Base-by-base conservation (phyloP, 2,329 filamentous ascomycete species). In the Fusarium anthophilum region DNA sequence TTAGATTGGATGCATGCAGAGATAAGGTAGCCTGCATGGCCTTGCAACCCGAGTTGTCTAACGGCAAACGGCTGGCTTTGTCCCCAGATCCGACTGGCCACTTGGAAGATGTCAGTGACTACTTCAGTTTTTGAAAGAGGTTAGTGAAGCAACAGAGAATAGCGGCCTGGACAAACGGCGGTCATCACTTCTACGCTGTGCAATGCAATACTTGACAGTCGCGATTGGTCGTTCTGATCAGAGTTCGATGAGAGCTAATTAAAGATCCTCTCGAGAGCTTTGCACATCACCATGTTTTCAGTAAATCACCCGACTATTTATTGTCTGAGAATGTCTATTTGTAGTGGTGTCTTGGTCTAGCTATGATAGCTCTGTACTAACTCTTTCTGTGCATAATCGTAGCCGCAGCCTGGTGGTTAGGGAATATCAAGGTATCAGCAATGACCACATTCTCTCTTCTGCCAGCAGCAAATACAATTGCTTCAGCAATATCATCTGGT, bases 401-500 rank as follows among this genome's bases (percentile, higher is more conserved):
- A n/a, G 76, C 76, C 17, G 64, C 63, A 20, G 76, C 76, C 38
- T 98, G 95, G 80, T 97, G 95, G 78, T 92, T 96, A 3, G 95
- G 95, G 83, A 93, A 97, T 57, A 98, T 87, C 70, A 98, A 83
- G 7, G 94, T 92, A 84, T 98, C 95, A 18, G 95, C 95, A 76
- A 98, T 84, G 22, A 98, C 94, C 11, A 98, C 94, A 80, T 98
- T 98, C 84, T 98, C 94, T 76, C 92, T 90, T 79, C 95, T 89
- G 4, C 92, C 92, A 12, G 93, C 94, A 14, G 93, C 88, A 80
- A 98, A 98, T 5, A 98, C 94, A 39, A 98, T 87, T 17, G 96
- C 88, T 84, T 98, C 95, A 8, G 95, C 95, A 78, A 98, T 95
- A 80, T 98, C 95, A 51, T 96, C 94, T 0, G 93, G 93, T 1